Base-by-base conservation (phyloP, 1,284 basidiomycete genomes). In the Cerioporus squamosus region DNA sequence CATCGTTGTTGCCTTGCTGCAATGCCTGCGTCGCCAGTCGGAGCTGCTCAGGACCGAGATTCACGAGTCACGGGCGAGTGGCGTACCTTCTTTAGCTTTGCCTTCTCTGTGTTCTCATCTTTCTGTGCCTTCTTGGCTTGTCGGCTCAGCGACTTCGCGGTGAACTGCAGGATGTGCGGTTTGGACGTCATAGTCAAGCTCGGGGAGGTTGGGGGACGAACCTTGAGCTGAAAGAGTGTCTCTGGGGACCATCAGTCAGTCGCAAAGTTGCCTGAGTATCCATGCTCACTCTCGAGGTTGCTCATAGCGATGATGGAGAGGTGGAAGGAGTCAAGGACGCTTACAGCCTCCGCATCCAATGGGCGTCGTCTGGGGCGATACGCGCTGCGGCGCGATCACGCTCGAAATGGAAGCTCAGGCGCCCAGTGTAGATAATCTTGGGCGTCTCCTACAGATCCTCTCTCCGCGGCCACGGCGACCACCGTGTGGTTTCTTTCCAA, bases 71-170 rank as follows among this genome's bases (percentile, higher is more conserved):
- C 14, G n/a, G 46, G 1, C 4, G 40, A 17, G n/a, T 12, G 22
- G n/a, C 77, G 53, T 51, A 93, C 95, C 86, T 95, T 95, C 83
- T 98, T 98, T 59, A 98, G 77, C 65, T 91, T 89, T 57, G 87
- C 68, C 76, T 95, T 96, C 79, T 98, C 95, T 0, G 83, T 70
- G 22, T 80, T 82, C 78, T 98, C 95, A 71, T 97, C 95, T 72
- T 96, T 98, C 76, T 94, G 87, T 0, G 95, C 95, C 75, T 97
- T 98, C 82, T 94, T 95, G 12, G 96, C 94, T 76, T 98, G 95
- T 54, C 92, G 84, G 70, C 84, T 91, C 29, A 98, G 83, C 46
- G 91, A 87, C 85, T 97, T 98, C 61, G 95, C 94, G 20, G 95
- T 98, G 79, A 98, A 97, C 95, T 98, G 71, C 24, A 55, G 54